phyloP scores from a whole-genome alignment of 805 yeast genomes.

The Ascoidea asiatica region DNA sequence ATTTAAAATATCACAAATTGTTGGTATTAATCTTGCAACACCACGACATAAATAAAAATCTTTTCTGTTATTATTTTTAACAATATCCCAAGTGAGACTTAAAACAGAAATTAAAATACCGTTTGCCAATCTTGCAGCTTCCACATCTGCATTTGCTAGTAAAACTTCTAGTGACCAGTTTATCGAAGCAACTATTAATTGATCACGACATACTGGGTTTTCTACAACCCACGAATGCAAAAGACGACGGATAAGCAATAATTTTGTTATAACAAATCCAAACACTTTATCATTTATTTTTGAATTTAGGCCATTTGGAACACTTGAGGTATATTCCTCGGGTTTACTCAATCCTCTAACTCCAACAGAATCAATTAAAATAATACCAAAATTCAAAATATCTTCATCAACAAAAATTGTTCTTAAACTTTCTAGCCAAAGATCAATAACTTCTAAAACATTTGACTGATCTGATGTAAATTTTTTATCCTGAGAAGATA shows the following conservation, averaged over 20 bases:
- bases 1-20: constrained; percentile 35
- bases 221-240: constrained; percentile 24
- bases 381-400: constrained; percentile 26
- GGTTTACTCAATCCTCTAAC: constrained; percentile 39
- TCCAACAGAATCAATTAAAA: constrained; percentile 40
- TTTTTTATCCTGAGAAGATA: constrained; percentile 30
- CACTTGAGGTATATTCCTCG: constrained; percentile 17
- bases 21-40: constrained; percentile 39
- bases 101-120: constrained; percentile 42
- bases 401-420: constrained; percentile 23
- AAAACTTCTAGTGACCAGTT: constrained; percentile 48
- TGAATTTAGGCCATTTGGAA: constrained; percentile 4
- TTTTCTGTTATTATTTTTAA: constrained; percentile 19
- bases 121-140: constrained; percentile 50
- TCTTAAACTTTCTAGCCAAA: constrained; percentile 33
- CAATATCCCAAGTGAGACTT: constrained; percentile 22
- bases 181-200: constrained; percentile 32
- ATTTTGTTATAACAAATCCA: constrained; percentile 39
- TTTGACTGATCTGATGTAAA: constrained; percentile 51
- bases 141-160: constrained; percentile 33
- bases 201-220: constrained; percentile 18
- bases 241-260: constrained; percentile 46
- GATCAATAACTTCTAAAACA: constrained; percentile 45
- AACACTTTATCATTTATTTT: constrained; percentile 37
- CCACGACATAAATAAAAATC: constrained; percentile 29